Evolutionary conservation across 768 basidiomycete species (phyloP).

Genomic region (Dentipellis fragilis): DNA sequence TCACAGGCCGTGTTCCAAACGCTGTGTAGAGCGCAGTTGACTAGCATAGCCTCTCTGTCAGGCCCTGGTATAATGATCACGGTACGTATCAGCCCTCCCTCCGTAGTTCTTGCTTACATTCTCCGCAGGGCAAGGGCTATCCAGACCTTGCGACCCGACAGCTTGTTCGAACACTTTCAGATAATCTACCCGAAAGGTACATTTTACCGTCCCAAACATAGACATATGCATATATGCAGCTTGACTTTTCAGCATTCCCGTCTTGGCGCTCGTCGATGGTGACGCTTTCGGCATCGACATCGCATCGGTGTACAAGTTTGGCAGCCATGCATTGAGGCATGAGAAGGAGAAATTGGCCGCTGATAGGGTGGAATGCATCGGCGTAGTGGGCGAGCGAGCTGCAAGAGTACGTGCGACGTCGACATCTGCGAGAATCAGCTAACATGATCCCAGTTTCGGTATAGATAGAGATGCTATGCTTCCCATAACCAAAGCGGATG

Average conservation of each 20-base stretch:
- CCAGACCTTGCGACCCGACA: conserved; percentile 90
- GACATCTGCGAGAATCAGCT: not conserved
- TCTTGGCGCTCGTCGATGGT: conserved; percentile 76
- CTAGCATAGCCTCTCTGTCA: conserved; percentile 36
- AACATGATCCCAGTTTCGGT: conserved; percentile 34
- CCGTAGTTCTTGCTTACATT: not conserved
- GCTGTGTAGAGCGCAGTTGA: conserved; percentile 50
- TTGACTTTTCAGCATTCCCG: conserved; percentile 47
- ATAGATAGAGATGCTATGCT: conserved; percentile 53
- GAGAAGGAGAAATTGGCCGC: conserved; percentile 64
- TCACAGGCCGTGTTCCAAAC: conserved; percentile 89
- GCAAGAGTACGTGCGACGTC: conserved; percentile 33
- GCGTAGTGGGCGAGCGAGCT: conserved; percentile 66
- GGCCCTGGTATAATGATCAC: conserved; percentile 74
- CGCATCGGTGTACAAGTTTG: conserved; percentile 76
- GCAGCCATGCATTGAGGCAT: conserved; percentile 61
- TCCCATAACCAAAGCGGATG: conserved; percentile 60
- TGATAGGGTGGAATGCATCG: conserved; percentile 67
- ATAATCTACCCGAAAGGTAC: conserved; percentile 53
- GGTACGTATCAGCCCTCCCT: conserved; percentile 25
- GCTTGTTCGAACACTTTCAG: conserved; percentile 63
- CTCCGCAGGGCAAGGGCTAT: conserved; percentile 84
- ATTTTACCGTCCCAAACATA: conserved; percentile 6
- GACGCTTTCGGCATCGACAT: conserved; percentile 94
- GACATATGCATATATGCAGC: too few species aligned